Evolutionary conservation across 2,329 filamentous ascomycete species (phyloP), one percentile per base, ranked within the genome.

Genomic region (Neonectria hederae): DNA sequence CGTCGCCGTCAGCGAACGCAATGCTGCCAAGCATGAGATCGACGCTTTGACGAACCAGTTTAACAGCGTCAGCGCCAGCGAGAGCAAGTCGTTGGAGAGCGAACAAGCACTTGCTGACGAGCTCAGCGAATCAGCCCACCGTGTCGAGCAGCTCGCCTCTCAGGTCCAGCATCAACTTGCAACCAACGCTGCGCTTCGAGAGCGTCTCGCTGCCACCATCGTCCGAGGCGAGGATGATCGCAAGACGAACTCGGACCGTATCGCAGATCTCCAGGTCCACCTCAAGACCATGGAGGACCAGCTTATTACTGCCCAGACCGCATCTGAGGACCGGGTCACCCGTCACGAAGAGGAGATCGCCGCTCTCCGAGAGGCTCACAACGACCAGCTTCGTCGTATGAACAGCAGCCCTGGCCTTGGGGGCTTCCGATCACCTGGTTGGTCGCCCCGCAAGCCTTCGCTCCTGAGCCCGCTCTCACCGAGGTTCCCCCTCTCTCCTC

Each of bases 301-400:
- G 72, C 87, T 99, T 22, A 85, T 97, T 58, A 81, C 88, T 21
- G 93, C 95, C 2, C 95, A 98, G 78, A 90, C 93, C 61, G 87
- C 91, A 21, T 95, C 93, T 0, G 96, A 99, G 76, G 94, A 95
- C 53, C 90, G 90, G 42, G 88, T 98, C 62, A 82, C 87, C 46
- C 90, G 89, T 53, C 94, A 97, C 75, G 96, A 98, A 77, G 93
- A 96, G 40, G 94, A 97, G 78, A 86, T 97, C 40, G 83, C 87
- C 19, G 83, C 86, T 22, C 82, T 98, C 59, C 90, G 91, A 69
- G 93, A 97, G 60, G 91, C 88, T 63, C 90, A 96, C 74, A 93
- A 87, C 75, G 83, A 84, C 19, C 92, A 96, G 73, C 86, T 98
- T 32, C 89, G 90, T 69, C 91, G 95, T 14, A 87, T 93, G 74